Conservation (phyloP, 768 basidiomycete genomes). For the Kwoniella dendrophila region DNA sequence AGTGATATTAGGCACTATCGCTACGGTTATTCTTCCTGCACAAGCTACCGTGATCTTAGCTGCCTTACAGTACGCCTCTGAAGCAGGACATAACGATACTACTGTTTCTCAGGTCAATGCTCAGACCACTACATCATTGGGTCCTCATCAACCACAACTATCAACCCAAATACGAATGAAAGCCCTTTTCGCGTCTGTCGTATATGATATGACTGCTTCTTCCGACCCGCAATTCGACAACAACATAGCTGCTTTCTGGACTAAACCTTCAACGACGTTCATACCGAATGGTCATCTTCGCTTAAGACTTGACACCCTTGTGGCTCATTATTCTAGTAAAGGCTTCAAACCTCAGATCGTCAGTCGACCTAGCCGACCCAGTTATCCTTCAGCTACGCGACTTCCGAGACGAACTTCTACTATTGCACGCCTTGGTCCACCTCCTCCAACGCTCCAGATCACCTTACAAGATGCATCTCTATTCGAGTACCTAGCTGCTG, state of each 20-base stretch:
- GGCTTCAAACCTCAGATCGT: slow-evolving; percentile 3
- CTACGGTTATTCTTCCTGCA: slow-evolving; percentile 14
- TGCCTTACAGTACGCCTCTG: slow-evolving; percentile 7
- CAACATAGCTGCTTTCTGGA: slow-evolving; percentile 33
- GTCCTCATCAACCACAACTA: slow-evolving; percentile 21
- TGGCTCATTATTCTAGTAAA: slow-evolving; percentile 24
- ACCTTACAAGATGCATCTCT: slow-evolving; percentile 40
- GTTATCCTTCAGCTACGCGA: not conserved
- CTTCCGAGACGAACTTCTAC: slow-evolving; percentile 18
- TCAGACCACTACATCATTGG: not conserved
- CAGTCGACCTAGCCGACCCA: slow-evolving; percentile 10
- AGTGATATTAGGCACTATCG: slow-evolving; percentile 19
- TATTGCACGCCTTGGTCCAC: slow-evolving; percentile 13
- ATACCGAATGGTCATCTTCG: slow-evolving; percentile 45
- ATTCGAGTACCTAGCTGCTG: slow-evolving; percentile 47
- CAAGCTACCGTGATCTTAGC: slow-evolving; percentile 18
- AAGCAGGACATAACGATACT: not conserved
- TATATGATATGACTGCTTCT: slow-evolving; percentile 34
- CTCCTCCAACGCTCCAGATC: slow-evolving; percentile 14
- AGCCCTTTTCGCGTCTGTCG: slow-evolving; percentile 25
- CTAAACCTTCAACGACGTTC: slow-evolving; percentile 33
- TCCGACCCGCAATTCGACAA: not conserved
- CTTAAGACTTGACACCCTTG: slow-evolving; percentile 33
- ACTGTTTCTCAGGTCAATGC: not conserved
- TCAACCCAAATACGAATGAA: slow-evolving; percentile 27